phyloP scores from a whole-genome alignment of 805 yeast genomes.

The Myxozyma melibiosi region DNA sequence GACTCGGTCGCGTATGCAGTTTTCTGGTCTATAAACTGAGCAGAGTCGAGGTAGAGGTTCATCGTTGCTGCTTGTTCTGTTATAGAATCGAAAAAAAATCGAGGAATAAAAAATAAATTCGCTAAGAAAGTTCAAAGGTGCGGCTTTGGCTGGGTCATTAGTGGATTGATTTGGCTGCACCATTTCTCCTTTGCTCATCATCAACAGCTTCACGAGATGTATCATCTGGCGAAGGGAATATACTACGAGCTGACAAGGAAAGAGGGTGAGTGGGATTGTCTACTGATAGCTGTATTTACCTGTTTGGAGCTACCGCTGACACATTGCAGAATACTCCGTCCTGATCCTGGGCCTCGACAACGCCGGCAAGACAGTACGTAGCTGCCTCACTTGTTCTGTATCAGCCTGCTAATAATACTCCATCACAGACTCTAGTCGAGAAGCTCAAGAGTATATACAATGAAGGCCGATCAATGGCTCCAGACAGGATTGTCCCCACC shows the following conservation, averaged over 20 bases:
- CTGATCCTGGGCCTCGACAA: constrained; percentile 89
- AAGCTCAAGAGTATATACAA: constrained; percentile 60
- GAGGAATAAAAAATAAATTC: neutral
- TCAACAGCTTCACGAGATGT: no score
- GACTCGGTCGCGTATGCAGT: constrained; percentile 10
- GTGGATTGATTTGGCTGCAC: no score
- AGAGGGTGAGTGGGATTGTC: constrained; percentile 50
- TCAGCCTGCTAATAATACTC: neutral
- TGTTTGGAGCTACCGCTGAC: neutral
- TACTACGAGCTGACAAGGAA: constrained; percentile 59
- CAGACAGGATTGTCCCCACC: constrained; percentile 77
- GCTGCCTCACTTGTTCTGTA: no score
- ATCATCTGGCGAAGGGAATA: constrained; percentile 65
- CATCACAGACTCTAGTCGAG: constrained; percentile 60
- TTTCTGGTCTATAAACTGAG: constrained; percentile 26
- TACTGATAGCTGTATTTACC: neutral
- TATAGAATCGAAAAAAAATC: neutral
- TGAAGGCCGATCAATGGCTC: constrained; percentile 23
- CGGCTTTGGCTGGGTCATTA: neutral
- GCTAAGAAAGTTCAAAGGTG: neutral
- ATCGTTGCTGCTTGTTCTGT: constrained; percentile 4
- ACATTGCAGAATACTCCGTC: constrained; percentile 60
- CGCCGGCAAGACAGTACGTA: constrained; percentile 80
- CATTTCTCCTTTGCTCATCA: no score
- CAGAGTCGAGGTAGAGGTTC: constrained; percentile 34